phyloP scores from a whole-genome alignment of 495 filamentous ascomycete species.

The Talaromyces stipitatus region DNA sequence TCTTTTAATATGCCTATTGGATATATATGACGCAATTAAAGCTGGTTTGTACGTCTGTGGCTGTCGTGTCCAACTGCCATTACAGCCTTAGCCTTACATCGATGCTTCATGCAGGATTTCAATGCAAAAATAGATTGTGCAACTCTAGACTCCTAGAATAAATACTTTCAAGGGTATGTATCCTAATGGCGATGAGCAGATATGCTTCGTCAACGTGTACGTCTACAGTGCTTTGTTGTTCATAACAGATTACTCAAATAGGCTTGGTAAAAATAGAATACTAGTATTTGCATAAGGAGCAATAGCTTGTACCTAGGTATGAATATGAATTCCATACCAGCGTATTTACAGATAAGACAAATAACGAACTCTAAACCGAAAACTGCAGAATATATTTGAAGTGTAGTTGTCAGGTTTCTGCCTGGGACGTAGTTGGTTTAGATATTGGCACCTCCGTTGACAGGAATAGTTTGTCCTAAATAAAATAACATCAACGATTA shows the following conservation, averaged over 20 bases:
- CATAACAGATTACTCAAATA: neutral
- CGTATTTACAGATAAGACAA: neutral
- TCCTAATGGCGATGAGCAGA: neutral
- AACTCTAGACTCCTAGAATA: no score
- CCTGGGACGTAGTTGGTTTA: constrained; percentile 7
- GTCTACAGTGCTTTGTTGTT: neutral
- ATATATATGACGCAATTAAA: neutral
- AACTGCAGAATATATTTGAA: neutral
- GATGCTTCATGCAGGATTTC: no score
- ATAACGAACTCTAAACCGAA: neutral
- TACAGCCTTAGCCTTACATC: no score
- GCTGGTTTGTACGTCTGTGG: neutral
- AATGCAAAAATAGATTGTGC: no score
- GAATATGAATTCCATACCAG: no score
- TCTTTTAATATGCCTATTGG: neutral
- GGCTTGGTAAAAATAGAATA: neutral
- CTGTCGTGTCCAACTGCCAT: no score
- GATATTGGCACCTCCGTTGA: constrained; percentile 30
- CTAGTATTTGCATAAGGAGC: neutral
- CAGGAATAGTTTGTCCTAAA: constrained; percentile 24
- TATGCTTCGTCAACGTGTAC: neutral
- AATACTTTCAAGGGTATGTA: no score
- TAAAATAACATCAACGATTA: neutral
- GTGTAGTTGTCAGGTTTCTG: neutral
- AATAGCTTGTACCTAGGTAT: neutral